Percentiles rank a stretch among this genome's conserved stretches.
These are phyloP conservation scores for Plasmodium ovale DNA, from an alignment of 169 alveolate species.

Conservation along the genomic window DNA sequence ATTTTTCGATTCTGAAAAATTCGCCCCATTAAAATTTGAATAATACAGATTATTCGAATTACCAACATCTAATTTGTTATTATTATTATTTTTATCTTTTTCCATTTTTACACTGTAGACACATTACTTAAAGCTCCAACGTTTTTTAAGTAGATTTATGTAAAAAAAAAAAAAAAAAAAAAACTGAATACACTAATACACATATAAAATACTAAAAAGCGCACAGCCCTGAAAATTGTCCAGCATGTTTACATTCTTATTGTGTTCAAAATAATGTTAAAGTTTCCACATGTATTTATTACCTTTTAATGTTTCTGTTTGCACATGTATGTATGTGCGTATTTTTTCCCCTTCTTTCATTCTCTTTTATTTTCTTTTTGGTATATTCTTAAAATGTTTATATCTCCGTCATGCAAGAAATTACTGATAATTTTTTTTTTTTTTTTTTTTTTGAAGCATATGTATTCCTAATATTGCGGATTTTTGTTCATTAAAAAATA, in stretches of 20 bases:
- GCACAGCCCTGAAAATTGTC: not conserved
- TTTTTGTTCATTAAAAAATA: slow-evolving; percentile 2
- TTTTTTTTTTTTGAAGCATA: not conserved
- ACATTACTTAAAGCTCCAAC: not conserved
- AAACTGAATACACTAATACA: not conserved
- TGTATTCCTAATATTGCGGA: slow-evolving; percentile 23
- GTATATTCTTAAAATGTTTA: not conserved
- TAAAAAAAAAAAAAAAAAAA: not conserved
- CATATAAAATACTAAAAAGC: not conserved
- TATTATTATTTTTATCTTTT: slow-evolving; percentile 33
- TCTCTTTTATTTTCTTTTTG: not conserved
- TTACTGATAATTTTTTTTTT: not conserved
- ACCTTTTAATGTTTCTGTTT: not conserved
- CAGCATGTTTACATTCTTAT: not conserved
- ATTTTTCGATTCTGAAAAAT: slow-evolving; percentile 13
- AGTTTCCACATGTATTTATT: not conserved
- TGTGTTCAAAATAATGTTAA: not conserved
- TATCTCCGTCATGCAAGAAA: too few species aligned
- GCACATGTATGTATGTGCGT: not conserved
- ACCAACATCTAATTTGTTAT: not conserved
- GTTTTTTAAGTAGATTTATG: not conserved
- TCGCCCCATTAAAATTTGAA: slow-evolving; percentile 21
- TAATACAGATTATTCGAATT: not conserved
- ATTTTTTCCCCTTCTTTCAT: not conserved
- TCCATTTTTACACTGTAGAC: slow-evolving; percentile 17